These are phyloP conservation scores for Hymenoscyphus infarciens DNA, from an alignment of 2,329 filamentous ascomycete species.

Conservation along the genomic window DNA sequence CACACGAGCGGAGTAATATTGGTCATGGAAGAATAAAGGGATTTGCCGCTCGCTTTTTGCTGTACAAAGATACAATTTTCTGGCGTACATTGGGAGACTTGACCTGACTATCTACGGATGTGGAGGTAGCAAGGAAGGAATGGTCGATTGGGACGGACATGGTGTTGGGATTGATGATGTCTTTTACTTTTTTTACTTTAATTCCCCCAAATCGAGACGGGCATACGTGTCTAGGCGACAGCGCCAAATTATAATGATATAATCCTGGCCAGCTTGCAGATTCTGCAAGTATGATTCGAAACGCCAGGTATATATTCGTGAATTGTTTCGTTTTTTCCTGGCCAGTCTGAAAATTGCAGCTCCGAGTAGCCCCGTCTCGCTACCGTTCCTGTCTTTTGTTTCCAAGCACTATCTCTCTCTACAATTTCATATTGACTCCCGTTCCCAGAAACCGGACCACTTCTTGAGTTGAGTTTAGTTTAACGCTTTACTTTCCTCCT, in stretches of 20 bases:
- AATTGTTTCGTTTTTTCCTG: no score
- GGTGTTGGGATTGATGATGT: background rate
- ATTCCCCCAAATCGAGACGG: background rate
- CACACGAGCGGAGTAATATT: background rate
- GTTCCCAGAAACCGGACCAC: no score
- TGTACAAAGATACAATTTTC: conserved; percentile 1
- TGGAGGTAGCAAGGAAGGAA: background rate
- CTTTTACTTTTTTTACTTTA: background rate
- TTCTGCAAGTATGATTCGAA: no score
- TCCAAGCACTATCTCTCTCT: no score
- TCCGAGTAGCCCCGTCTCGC: no score
- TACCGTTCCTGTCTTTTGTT: no score
- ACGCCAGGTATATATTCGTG: no score
- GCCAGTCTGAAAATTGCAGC: no score
- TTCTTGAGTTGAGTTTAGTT: no score
- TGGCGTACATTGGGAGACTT: background rate
- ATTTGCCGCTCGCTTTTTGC: background rate
- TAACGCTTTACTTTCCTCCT: no score
- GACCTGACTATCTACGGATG: background rate
- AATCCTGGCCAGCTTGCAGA: background rate
- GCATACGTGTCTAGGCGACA: background rate
- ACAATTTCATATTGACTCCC: no score
- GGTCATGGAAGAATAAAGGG: background rate
- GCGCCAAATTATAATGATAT: background rate
- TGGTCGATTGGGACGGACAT: background rate